Evolutionary conservation across 2,329 filamentous ascomycete genomes (phyloP).

Genomic region (Alternaria consortialis): DNA sequence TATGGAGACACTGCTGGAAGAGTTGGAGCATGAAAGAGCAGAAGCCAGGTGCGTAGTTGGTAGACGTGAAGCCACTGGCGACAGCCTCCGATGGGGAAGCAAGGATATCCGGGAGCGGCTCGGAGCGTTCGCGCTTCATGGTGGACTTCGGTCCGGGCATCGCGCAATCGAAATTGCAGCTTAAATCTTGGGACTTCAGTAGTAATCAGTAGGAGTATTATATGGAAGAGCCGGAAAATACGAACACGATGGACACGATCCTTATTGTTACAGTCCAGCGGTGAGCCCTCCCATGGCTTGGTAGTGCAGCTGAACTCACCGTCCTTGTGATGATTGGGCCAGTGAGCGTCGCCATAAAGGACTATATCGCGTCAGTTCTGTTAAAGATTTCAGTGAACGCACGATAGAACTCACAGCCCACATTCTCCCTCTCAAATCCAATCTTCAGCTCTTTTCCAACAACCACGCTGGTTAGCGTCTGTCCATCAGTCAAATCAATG

Average conservation of each 20-base stretch:
- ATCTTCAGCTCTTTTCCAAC: background rate
- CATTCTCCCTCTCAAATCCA: background rate
- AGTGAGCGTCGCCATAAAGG: background rate
- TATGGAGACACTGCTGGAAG: conserved; percentile 11
- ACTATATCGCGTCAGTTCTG: background rate
- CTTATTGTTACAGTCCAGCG: background rate
- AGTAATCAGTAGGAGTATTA: background rate
- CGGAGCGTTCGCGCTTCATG: background rate
- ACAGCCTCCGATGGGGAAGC: background rate
- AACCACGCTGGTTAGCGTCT: background rate
- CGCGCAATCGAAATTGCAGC: conserved; percentile 1
- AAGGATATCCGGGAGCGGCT: background rate
- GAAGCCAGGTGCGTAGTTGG: conserved; percentile 1
- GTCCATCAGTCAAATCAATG: background rate
- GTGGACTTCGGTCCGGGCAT: background rate
- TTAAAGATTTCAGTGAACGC: background rate
- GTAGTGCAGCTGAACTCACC: background rate
- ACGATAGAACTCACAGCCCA: background rate
- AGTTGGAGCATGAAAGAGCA: conserved; percentile 13
- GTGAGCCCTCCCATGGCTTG: background rate
- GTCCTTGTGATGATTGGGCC: background rate
- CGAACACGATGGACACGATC: background rate
- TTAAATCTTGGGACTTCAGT: background rate
- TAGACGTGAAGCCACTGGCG: background rate
- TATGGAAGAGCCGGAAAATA: background rate